Conservation (phyloP, 176 grass and related monocot species). For the Avena insularis region DNA sequence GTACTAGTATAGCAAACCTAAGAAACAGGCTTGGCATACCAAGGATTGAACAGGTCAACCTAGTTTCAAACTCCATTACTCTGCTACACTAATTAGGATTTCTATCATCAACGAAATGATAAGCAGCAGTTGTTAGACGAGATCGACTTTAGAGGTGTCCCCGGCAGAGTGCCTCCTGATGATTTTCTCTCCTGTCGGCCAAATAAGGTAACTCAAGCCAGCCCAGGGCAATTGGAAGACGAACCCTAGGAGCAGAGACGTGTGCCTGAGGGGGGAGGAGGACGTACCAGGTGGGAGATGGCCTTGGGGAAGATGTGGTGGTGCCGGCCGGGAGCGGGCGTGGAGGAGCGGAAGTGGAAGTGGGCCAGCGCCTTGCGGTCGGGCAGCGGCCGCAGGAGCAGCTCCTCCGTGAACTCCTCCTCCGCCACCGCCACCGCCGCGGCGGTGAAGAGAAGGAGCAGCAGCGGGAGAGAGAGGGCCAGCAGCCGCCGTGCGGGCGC, state of each 20-base stretch:
- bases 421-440: neutral
- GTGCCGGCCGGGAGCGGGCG: constrained; percentile 57
- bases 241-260: constrained; percentile 40
- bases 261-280: neutral
- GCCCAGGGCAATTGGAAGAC: neutral
- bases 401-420: constrained; percentile 85
- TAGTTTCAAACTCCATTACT: no score
- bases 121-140: neutral
- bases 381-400: constrained; percentile 82
- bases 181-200: neutral
- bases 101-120: neutral
- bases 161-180: neutral
- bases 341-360: constrained; percentile 81
- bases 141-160: neutral
- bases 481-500: neutral
- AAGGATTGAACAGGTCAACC: no score
- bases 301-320: constrained; percentile 90
- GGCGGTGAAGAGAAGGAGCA: constrained; percentile 10
- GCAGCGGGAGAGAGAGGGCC: constrained; percentile 28
- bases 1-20: no score
- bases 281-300: constrained; percentile 82
- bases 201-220: neutral
- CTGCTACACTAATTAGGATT: no score
- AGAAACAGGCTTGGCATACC: no score
- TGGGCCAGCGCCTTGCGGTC: constrained; percentile 85